Conservation (phyloP, 1,284 basidiomycete genomes). For the Leccinum fallax region DNA sequence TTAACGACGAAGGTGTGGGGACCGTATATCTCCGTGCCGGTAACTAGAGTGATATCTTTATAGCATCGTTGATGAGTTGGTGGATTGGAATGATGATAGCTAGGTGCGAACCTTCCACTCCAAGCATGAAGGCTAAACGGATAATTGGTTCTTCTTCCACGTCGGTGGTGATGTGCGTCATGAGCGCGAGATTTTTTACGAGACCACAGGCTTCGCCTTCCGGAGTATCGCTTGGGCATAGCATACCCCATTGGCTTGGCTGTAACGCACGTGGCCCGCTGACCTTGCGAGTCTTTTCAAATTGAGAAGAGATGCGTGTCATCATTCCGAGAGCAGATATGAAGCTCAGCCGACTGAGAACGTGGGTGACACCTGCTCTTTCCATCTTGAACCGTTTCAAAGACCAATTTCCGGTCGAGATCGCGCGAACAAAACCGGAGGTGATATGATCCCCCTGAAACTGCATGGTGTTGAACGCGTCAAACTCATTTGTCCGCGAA, state of each 20-base stretch:
- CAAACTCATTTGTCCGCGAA: constrained; percentile 93
- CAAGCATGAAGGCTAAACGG: constrained; percentile 89
- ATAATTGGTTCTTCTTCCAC: constrained; percentile 96
- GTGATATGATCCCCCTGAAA: constrained; percentile 96
- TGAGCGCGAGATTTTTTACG: constrained; percentile 98
- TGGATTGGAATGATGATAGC: constrained; percentile 10
- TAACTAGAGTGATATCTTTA: constrained; percentile 88
- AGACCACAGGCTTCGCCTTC: constrained; percentile 99
- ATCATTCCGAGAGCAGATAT: constrained; percentile 99
- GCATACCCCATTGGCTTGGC: constrained; percentile 99
- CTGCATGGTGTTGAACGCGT: constrained; percentile 93
- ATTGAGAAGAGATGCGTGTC: constrained; percentile 98
- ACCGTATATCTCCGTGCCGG: constrained; percentile 95
- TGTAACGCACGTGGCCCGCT: constrained; percentile 97
- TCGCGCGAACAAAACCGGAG: constrained; percentile 94
- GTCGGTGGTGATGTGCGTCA: constrained; percentile 99
- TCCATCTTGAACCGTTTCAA: constrained; percentile 99
- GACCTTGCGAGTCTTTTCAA: constrained; percentile 99
- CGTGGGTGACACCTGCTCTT: constrained; percentile 97
- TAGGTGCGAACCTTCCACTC: constrained; percentile 78
- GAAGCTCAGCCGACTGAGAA: constrained; percentile 92
- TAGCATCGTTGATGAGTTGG: constrained; percentile 18
- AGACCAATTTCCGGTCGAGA: constrained; percentile 99
- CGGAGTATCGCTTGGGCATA: constrained; percentile 98
- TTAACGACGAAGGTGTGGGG: constrained; percentile 93